A percentile compares a stretch with the other conserved stretches of the same genome.
These are phyloP conservation scores for Leucogyrophana mollusca DNA, from an alignment of 768 basidiomycete species.

Conservation along the genomic window DNA sequence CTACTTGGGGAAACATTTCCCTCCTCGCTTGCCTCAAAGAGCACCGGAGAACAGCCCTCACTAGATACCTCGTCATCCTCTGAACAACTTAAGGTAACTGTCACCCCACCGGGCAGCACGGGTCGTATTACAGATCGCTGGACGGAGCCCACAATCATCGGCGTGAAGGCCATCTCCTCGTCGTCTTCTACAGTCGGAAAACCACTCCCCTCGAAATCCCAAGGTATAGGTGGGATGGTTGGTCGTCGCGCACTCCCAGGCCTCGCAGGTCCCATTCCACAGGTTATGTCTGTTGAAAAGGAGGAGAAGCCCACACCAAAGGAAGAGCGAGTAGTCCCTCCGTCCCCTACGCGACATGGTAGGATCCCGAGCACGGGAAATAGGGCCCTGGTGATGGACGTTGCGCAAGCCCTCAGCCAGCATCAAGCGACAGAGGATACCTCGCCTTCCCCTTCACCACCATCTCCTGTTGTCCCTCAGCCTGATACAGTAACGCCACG, in stretches of 20 bases:
- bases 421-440: conserved; percentile 18
- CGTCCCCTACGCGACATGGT: conserved; percentile 41
- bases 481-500: conserved; percentile 6
- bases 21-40: no score
- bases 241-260: conserved; percentile 45
- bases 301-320: conserved; percentile 16
- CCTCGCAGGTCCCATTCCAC: conserved; percentile 19
- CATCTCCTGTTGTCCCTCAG: not conserved
- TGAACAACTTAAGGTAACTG: conserved; percentile 2
- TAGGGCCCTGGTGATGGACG: conserved; percentile 75
- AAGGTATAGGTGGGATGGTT: conserved; percentile 24
- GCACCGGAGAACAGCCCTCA: no score
- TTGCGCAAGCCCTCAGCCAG: conserved; percentile 60
- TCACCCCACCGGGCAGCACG: conserved; percentile 5
- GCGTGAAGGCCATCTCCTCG: conserved; percentile 21
- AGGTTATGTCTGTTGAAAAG: conserved; percentile 1
- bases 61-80: no score
- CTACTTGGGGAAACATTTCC: no score
- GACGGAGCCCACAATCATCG: conserved; percentile 32
- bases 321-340: conserved; percentile 15
- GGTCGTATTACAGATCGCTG: conserved; percentile 28
- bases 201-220: conserved; percentile 8
- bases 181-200: conserved; percentile 1
- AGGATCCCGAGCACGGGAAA: conserved; percentile 70
- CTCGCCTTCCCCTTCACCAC: conserved; percentile 18